Conservation (phyloP, 371 early-diverging fungal genomes). For the Mortierella sp. region DNA sequence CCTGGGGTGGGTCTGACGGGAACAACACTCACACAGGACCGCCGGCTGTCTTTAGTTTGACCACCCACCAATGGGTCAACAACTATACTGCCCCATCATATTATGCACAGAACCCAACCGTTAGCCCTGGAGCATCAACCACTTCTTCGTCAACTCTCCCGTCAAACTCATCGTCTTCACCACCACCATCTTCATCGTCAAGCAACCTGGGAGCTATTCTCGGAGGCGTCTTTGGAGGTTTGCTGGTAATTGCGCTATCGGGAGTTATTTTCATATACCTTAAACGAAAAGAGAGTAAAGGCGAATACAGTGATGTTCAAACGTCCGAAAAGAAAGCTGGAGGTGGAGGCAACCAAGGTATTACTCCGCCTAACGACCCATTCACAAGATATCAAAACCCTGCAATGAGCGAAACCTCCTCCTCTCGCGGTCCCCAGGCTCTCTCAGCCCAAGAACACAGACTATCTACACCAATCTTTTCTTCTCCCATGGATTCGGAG, state of each 20-base stretch:
- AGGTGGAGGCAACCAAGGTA: not conserved
- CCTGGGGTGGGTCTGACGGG: conserved; percentile 33
- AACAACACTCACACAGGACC: conserved; percentile 4
- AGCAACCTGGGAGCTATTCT: conserved; percentile 36
- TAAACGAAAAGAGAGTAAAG: conserved; percentile 6
- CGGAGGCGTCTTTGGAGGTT: conserved; percentile 30
- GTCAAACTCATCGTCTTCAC: not conserved
- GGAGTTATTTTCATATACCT: conserved; percentile 17
- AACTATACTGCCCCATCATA: conserved; percentile 29
- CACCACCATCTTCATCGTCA: not conserved
- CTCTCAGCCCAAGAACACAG: not conserved
- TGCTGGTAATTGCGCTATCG: conserved; percentile 19
- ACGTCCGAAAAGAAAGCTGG: not conserved
- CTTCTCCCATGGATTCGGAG: not conserved
- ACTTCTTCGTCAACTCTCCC: not conserved
- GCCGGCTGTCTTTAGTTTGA: conserved; percentile 25
- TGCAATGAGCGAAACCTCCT: not conserved
- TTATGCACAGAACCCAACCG: conserved; percentile 1
- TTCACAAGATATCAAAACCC: not conserved
- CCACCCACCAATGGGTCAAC: conserved; percentile 9
- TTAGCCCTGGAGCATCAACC: not conserved
- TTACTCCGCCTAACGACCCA: not conserved
- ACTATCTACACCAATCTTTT: not conserved
- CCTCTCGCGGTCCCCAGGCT: not conserved
- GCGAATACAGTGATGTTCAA: not conserved